Evolutionary conservation across 83 land plant species (phyloP).

Genomic region (Larix sibirica): DNA sequence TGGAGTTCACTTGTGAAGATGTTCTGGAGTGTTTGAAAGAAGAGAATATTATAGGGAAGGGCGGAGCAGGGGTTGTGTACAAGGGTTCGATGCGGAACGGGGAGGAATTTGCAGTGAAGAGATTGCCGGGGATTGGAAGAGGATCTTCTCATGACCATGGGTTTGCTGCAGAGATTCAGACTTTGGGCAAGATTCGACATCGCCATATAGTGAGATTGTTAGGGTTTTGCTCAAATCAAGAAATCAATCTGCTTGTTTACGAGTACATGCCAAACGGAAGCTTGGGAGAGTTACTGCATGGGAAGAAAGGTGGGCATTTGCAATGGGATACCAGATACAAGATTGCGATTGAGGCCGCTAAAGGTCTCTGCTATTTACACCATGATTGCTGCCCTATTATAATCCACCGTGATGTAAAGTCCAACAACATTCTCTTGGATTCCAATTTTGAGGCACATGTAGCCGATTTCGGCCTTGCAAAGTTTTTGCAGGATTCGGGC

Average conservation of each 20-base stretch:
- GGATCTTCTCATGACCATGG: conserved; percentile 52
- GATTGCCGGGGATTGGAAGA: conserved; percentile 44
- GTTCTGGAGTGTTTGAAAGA: conserved; percentile 70
- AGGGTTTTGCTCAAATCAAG: conserved; percentile 62
- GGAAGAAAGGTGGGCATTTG: conserved; percentile 54
- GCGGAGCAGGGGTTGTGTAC: conserved; percentile 80
- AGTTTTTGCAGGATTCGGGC: conserved; percentile 55
- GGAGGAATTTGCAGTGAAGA: conserved; percentile 62
- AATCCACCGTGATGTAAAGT: conserved; percentile 69
- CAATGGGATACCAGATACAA: conserved; percentile 60
- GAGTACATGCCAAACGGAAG: conserved; percentile 82
- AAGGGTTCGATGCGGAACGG: conserved; percentile 50
- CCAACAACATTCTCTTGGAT: conserved; percentile 64
- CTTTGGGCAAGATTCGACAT: conserved; percentile 72
- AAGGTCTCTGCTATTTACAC: conserved; percentile 70
- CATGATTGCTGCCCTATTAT: conserved; percentile 73
- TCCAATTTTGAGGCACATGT: conserved; percentile 72
- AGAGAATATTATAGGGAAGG: conserved; percentile 73
- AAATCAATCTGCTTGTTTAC: conserved; percentile 59
- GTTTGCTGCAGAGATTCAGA: conserved; percentile 61
- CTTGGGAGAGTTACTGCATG: conserved; percentile 65
- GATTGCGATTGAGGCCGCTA: conserved; percentile 60
- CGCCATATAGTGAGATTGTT: conserved; percentile 65
- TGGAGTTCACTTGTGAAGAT: conserved; percentile 47
- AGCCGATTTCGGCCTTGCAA: conserved; percentile 76